phyloP scores from a whole-genome alignment of 768 basidiomycete genomes.

The Trametes villosa region DNA sequence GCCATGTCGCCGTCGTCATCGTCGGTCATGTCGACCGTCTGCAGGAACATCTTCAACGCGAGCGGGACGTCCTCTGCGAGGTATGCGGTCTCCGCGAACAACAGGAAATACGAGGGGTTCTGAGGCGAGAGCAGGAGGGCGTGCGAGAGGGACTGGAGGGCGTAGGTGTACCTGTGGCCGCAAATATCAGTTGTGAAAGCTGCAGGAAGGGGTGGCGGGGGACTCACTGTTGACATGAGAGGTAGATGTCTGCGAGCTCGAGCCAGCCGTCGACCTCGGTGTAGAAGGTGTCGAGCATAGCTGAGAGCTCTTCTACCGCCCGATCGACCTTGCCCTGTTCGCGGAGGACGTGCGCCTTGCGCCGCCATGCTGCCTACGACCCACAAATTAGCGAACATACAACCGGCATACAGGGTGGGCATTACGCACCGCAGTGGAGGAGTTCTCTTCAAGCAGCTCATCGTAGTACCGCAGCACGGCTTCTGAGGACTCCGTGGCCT shows the following conservation, averaged over 20 bases:
- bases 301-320: constrained; percentile 71
- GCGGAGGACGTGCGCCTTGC: constrained; percentile 75
- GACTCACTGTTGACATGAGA: constrained; percentile 72
- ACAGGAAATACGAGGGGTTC: constrained; percentile 83
- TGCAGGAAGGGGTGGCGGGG: background rate
- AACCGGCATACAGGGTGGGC: background rate
- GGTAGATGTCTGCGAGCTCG: constrained; percentile 82
- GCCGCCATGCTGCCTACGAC: constrained; percentile 73
- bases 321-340: constrained; percentile 63
- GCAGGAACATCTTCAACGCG: constrained; percentile 78
- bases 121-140: constrained; percentile 82
- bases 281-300: constrained; percentile 86
- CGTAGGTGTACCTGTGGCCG: constrained; percentile 62
- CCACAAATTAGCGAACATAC: background rate
- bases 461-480: constrained; percentile 68
- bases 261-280: constrained; percentile 88
- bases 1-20: constrained; percentile 56
- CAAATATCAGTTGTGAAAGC: background rate
- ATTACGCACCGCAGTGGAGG: constrained; percentile 69
- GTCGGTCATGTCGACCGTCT: constrained; percentile 79
- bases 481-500: constrained; percentile 62
- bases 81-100: constrained; percentile 87
- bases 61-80: constrained; percentile 75
- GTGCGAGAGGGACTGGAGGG: constrained; percentile 80
- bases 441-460: constrained; percentile 59